phyloP scores from a whole-genome alignment of 2,329 filamentous ascomycete genomes.

The Fusarium sp. region DNA sequence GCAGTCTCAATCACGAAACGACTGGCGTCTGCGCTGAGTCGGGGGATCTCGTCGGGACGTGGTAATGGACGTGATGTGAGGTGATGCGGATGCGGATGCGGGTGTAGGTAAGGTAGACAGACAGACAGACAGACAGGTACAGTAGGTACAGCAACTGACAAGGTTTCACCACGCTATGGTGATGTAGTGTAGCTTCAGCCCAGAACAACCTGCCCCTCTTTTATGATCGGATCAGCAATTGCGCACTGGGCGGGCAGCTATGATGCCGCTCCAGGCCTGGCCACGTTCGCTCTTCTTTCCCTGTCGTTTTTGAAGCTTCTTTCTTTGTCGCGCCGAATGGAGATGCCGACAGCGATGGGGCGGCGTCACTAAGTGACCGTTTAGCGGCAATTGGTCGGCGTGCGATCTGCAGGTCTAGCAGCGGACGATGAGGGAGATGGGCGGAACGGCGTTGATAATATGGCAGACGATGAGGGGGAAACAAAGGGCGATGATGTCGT shows the following conservation, averaged over 20 bases:
- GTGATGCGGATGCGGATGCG: neutral
- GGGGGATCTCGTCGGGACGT: neutral
- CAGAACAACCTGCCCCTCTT: slow-evolving; percentile 43
- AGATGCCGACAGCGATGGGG: slow-evolving; percentile 14
- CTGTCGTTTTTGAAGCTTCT: too few relatives aligned
- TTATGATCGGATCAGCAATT: slow-evolving; percentile 40
- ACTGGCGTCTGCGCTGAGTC: slow-evolving; percentile 5
- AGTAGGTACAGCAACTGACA: slow-evolving; percentile 23
- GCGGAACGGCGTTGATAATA: neutral
- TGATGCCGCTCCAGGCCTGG: neutral
- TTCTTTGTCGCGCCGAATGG: slow-evolving; percentile 16
- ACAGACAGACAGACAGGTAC: neutral
- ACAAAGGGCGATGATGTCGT: slow-evolving; percentile 27
- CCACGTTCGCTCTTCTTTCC: too few relatives aligned
- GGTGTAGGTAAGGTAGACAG: too few relatives aligned
- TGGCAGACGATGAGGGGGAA: slow-evolving; percentile 1
- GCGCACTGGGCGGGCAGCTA: slow-evolving; percentile 11
- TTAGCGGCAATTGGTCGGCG: slow-evolving; percentile 36
- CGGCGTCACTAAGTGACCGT: slow-evolving; percentile 17
- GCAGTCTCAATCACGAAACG: slow-evolving; percentile 8
- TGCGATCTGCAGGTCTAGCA: slow-evolving; percentile 37
- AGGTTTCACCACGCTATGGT: slow-evolving; percentile 41
- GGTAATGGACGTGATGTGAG: slow-evolving; percentile 1
- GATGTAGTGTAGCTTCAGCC: slow-evolving; percentile 41
- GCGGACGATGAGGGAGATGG: slow-evolving; percentile 17